Conservation (phyloP, 2,329 filamentous ascomycete genomes). For the Penicillium frequentans region DNA sequence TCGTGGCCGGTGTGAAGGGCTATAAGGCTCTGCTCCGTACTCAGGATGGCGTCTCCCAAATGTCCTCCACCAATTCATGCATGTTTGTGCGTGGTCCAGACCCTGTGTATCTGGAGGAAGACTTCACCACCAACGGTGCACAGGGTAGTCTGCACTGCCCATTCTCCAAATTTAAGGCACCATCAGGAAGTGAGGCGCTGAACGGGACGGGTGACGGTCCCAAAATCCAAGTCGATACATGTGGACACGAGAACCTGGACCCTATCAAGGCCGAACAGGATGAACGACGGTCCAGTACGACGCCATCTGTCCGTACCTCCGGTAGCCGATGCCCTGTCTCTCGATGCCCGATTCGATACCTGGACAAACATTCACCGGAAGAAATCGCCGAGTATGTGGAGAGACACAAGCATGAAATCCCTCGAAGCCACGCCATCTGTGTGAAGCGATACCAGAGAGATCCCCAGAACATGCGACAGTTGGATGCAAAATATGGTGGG, state of each 20-base stretch:
- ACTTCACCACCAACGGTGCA: slow-evolving; percentile 84
- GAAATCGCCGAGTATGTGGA: slow-evolving; percentile 93
- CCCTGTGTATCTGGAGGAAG: slow-evolving; percentile 72
- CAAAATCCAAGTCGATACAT: slow-evolving; percentile 43
- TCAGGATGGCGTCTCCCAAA: slow-evolving; percentile 28
- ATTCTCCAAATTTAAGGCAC: slow-evolving; percentile 58
- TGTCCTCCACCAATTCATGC: slow-evolving; percentile 39
- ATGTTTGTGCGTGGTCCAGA: slow-evolving; percentile 51
- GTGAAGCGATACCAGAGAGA: slow-evolving; percentile 86
- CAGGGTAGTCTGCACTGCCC: slow-evolving; percentile 79
- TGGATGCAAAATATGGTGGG: slow-evolving; percentile 93
- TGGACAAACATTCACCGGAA: slow-evolving; percentile 89
- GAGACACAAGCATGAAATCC: slow-evolving; percentile 91
- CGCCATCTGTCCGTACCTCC: slow-evolving; percentile 43
- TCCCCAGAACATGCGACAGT: slow-evolving; percentile 77
- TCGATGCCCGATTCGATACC: slow-evolving; percentile 89
- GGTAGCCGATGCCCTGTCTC: slow-evolving; percentile 64
- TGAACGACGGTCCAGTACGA: slow-evolving; percentile 46
- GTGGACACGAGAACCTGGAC: slow-evolving; percentile 60
- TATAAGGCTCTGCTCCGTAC: slow-evolving; percentile 38
- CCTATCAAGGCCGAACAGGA: slow-evolving; percentile 51
- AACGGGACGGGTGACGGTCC: slow-evolving; percentile 41
- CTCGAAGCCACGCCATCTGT: slow-evolving; percentile 89
- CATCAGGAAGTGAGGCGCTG: slow-evolving; percentile 31
- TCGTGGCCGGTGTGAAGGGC: slow-evolving; percentile 41